A percentile compares a stretch with the other conserved stretches of the same genome.
phyloP scores from a whole-genome alignment of 805 yeast genomes.

The Torulaspora microellipsoides region DNA sequence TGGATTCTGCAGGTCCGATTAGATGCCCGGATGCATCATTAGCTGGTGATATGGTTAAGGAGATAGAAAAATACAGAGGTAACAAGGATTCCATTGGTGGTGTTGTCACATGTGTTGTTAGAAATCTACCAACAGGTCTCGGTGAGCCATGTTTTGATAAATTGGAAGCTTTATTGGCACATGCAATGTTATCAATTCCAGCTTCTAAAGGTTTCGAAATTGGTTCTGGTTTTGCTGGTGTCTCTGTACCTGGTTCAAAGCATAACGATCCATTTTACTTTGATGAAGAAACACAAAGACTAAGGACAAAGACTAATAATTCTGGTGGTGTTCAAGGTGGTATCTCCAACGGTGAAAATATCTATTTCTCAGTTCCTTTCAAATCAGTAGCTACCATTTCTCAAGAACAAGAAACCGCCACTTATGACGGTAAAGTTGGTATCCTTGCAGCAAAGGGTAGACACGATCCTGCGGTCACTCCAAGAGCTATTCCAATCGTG shows the following conservation, averaged over 20 bases:
- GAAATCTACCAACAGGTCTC: slow-evolving; percentile 91
- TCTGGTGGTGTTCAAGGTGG: slow-evolving; percentile 99
- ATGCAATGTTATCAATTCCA: slow-evolving; percentile 96
- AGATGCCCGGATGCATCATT: slow-evolving; percentile 82
- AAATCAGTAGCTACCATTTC: slow-evolving; percentile 97
- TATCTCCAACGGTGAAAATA: slow-evolving; percentile 91
- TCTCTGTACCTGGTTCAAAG: slow-evolving; percentile 82
- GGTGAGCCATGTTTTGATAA: slow-evolving; percentile 99
- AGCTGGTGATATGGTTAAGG: slow-evolving; percentile 75
- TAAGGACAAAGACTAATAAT: slow-evolving; percentile 85
- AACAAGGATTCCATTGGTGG: slow-evolving; percentile 94
- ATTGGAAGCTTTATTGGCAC: slow-evolving; percentile 91
- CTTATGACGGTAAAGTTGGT: slow-evolving; percentile 86
- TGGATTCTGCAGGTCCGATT: slow-evolving; percentile 83
- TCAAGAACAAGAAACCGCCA: slow-evolving; percentile 83
- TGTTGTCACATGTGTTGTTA: slow-evolving; percentile 92
- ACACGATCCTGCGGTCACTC: slow-evolving; percentile 98
- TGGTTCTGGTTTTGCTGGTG: slow-evolving; percentile 94
- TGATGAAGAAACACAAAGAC: slow-evolving; percentile 53
- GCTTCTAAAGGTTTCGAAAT: slow-evolving; percentile 98
- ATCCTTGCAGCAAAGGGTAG: slow-evolving; percentile 93
- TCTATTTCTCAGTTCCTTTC: slow-evolving; percentile 92
- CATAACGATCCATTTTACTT: slow-evolving; percentile 85
- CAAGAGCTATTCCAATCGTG: slow-evolving; percentile 97
- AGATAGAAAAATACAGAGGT: slow-evolving; percentile 83